phyloP scores from a whole-genome alignment of 371 early-diverging fungal species.

The Circinella umbellata region DNA sequence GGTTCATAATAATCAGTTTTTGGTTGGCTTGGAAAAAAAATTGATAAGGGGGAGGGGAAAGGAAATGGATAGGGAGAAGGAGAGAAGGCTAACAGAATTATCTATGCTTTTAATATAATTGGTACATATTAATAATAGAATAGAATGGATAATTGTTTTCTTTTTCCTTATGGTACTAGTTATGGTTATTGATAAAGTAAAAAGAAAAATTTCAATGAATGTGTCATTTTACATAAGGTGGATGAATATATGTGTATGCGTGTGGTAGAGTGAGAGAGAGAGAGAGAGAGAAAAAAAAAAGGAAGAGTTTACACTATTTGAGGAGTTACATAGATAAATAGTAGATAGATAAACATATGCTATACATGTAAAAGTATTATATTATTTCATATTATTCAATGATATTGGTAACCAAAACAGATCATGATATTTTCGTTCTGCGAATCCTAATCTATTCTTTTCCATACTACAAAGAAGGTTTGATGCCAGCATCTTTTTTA shows the following conservation, averaged over 20 bases:
- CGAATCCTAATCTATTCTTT: constrained; percentile 32
- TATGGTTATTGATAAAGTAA: no score
- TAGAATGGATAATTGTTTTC: no score
- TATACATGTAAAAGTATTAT: background rate
- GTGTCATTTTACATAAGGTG: background rate
- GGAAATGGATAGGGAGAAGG: no score
- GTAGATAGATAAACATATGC: background rate
- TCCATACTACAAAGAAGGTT: constrained; percentile 19
- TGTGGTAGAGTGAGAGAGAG: background rate
- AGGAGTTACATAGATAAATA: no score
- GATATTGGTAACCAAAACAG: constrained; percentile 42
- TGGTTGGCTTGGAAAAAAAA: no score
- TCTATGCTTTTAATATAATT: no score
- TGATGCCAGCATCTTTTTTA: background rate
- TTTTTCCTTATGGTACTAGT: no score
- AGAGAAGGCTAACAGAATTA: no score
- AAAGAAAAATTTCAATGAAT: background rate
- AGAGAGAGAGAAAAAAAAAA: no score
- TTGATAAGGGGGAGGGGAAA: no score
- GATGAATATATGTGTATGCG: background rate
- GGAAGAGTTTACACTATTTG: background rate
- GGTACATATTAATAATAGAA: no score
- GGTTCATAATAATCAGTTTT: no score
- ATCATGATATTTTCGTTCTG: constrained; percentile 27
- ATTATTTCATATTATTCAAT: constrained; percentile 25